These are phyloP conservation scores for Tetrahymena thermophila DNA, from an alignment of 73 alveolate species.

Conservation along the genomic window DNA sequence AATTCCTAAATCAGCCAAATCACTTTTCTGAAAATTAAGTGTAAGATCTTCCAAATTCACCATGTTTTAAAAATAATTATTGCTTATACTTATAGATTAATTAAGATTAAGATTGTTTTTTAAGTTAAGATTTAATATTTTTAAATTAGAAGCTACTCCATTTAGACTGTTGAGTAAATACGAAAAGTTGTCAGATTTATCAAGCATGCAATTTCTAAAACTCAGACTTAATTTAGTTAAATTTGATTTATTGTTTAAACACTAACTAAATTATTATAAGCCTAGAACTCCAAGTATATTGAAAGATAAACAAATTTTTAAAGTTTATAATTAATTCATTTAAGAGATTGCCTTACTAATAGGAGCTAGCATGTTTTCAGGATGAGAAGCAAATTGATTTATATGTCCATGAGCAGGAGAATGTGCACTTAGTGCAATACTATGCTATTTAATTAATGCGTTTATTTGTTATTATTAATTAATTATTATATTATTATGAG, in stretches of 20 bases:
- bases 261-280: not conserved
- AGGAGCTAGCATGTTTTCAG: not conserved
- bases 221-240: not conserved
- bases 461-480: not conserved
- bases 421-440: not conserved
- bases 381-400: not conserved
- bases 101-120: not conserved
- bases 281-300: not conserved
- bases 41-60: not conserved
- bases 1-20: not conserved
- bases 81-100: not conserved
- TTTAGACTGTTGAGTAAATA: not conserved
- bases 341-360: not conserved
- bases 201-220: not conserved
- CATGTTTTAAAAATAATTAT: not conserved
- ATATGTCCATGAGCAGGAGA: not conserved
- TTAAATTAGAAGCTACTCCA: not conserved
- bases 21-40: not conserved
- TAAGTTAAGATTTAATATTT: not conserved
- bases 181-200: not conserved
- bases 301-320: not conserved
- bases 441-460: not conserved
- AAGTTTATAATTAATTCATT: not conserved
- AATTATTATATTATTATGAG: no score
- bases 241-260: not conserved